Evolutionary conservation across 2,329 filamentous ascomycete species (phyloP).

Genomic region (Colletotrichum eleusines): DNA sequence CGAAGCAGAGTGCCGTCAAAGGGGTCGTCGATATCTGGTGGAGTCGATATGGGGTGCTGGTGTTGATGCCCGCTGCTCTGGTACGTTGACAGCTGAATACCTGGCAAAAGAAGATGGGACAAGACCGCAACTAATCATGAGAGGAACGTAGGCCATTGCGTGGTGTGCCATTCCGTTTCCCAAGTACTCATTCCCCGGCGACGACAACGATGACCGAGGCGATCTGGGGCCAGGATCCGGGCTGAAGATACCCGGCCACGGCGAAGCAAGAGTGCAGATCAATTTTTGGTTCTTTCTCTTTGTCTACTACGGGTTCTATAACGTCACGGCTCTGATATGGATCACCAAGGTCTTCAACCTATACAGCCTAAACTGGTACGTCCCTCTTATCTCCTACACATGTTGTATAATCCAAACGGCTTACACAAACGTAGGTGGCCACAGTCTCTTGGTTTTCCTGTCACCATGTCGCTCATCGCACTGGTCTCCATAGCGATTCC

Average conservation of each 20-base stretch:
- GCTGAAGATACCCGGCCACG: constrained; percentile 69
- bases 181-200: constrained; percentile 66
- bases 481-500: constrained; percentile 70
- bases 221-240: constrained; percentile 46
- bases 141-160: constrained; percentile 62
- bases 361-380: constrained; percentile 75
- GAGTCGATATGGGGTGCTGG: constrained; percentile 70
- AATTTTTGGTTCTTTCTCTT: constrained; percentile 81
- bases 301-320: constrained; percentile 78
- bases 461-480: constrained; percentile 73
- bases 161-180: constrained; percentile 77
- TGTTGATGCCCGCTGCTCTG: constrained; percentile 70
- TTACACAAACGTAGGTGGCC: constrained; percentile 63
- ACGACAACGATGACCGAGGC: constrained; percentile 54
- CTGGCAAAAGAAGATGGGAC: neutral
- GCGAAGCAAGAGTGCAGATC: constrained; percentile 71
- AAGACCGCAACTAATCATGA: constrained; percentile 36
- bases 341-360: constrained; percentile 80
- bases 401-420: neutral
- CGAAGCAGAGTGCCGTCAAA: constrained; percentile 69
- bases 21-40: constrained; percentile 73
- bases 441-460: constrained; percentile 70
- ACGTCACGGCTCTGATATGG: constrained; percentile 75
- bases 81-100: constrained; percentile 54
- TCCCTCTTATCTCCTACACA: neutral